These are phyloP conservation scores for Eutrema japonicum DNA, from an alignment of 345 rosid genomes.

Conservation along the genomic window DNA sequence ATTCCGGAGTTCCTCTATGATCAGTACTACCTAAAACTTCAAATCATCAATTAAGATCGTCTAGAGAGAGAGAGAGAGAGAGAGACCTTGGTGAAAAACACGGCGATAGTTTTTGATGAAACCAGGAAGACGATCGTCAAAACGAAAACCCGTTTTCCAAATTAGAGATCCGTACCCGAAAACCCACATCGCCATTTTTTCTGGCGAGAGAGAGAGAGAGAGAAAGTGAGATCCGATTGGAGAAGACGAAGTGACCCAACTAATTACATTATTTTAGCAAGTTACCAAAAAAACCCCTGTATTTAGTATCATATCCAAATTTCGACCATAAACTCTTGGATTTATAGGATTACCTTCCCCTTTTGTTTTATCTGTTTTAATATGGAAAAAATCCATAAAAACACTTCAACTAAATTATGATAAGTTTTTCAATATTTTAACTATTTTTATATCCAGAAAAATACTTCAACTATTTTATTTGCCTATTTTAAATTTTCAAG, in stretches of 20 bases:
- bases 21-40: slow-evolving; percentile 76
- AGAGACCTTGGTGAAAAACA: slow-evolving; percentile 79
- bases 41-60: neutral
- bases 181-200: slow-evolving; percentile 79
- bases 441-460: too few relatives aligned
- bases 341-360: neutral
- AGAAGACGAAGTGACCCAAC: slow-evolving; percentile 20
- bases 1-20: slow-evolving; percentile 85
- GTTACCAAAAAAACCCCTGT: neutral
- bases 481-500: too few relatives aligned
- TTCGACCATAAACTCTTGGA: neutral
- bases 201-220: slow-evolving; percentile 1
- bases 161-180: slow-evolving; percentile 86
- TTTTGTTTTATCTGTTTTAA: too few relatives aligned
- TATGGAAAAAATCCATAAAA: too few relatives aligned
- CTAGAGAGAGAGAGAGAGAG: neutral
- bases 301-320: neutral
- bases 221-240: slow-evolving; percentile 20
- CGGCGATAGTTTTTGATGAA: slow-evolving; percentile 84
- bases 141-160: slow-evolving; percentile 81
- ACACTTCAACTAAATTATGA: too few relatives aligned
- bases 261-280: neutral
- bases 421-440: too few relatives aligned
- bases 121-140: slow-evolving; percentile 76
- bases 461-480: too few relatives aligned